Evolutionary conservation across 352 stramenopile species (phyloP), one percentile per base, ranked within the genome.

Genomic region (Pythium scleroteichum): DNA sequence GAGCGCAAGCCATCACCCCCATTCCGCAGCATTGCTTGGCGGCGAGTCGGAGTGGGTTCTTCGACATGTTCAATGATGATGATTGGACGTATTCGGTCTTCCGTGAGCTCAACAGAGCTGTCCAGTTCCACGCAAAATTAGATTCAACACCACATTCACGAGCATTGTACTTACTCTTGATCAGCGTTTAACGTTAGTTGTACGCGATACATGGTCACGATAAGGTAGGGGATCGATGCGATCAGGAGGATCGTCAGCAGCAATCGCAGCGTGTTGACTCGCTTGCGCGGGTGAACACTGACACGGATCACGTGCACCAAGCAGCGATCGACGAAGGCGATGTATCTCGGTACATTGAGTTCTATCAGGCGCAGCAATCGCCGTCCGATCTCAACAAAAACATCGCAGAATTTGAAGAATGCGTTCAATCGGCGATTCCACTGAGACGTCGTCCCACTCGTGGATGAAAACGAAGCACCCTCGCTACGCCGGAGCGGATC

Each of bases 1-100:
- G 66, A 24, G 22, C 73, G 64, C 1, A 92, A 65, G 8, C 76
- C 68, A 26, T 89, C 79, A 13, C 78, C 68, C 17, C 68, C 75
- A 42, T 82, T 70, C 8, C 79, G 69, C 20, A 86, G 54, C 40
- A 85, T 65, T 51, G 73, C 68, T 47, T 83, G 74, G 6, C 75
- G 67, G 4, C 74, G 70, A 5, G 59, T 76, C 27, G 70, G 59
- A 20, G 65, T 35, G 6, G 48, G 52, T 10, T 58, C 64, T 17
- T 70, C 53, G 6, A 60, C 46, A 41, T 69, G 61, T 22, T 88
- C 78, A 39, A 91, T 66, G 26, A 91, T 73, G 61, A 89, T 89
- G 33, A 78, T 48, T n/a, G 82, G 77, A 9, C 69, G 73, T 50
- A 91, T 88, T 45, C 59, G 69, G 1, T 80, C 74, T 69, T 91